Base-by-base conservation (phyloP, 352 stramenopile genomes). In the Peronospora tabacina region DNA sequence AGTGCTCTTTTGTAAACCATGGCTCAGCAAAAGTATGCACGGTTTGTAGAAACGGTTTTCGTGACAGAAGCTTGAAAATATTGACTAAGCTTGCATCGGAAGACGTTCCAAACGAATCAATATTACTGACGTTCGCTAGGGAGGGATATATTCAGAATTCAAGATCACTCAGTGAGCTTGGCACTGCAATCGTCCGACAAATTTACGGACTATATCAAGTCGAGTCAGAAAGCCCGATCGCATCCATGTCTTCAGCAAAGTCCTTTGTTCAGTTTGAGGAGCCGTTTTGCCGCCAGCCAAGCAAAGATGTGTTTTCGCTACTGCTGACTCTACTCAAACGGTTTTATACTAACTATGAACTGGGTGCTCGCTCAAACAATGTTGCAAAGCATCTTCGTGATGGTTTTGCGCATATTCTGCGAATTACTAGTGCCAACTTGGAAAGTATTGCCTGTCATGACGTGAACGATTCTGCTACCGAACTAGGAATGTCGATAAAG, bases 1-100 rank as follows among this genome's bases (percentile, higher is more conserved):
- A 77, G 40, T 94, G 83, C 28, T 62, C 62, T n/a, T 76, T 82
- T 35, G 44, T 62, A n/a, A 92, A 92, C 54, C 90, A 79, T 63
- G 81, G 81, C 0, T 63, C 44, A 6, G 49, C 38, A n/a, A 65
- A 68, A 26, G 12, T 46, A 9, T 94, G 83, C 44, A 38, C 54
- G 0, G 43, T 92, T 7, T 94, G 82, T 20, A 61, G 39, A 47
- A 60, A 58, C 36, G 62, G 62, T 15, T 40, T 6, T 10, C 70
- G 64, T 7, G 57, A 68, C 2, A 28, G 57, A 20, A 62, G 40
- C n/a, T 32, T 5, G 9, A 39, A 20, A 10, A 26, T 32, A 37
- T 10, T 37, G 19, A 16, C 32, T 12, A 7, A 26, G 11, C 24
- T 8, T 6, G 36, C 11, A 9, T 35, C 22, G 12, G 28, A 36